These are phyloP conservation scores for Mycena galopus DNA, from an alignment of 768 basidiomycete species.

Conservation along the genomic window DNA sequence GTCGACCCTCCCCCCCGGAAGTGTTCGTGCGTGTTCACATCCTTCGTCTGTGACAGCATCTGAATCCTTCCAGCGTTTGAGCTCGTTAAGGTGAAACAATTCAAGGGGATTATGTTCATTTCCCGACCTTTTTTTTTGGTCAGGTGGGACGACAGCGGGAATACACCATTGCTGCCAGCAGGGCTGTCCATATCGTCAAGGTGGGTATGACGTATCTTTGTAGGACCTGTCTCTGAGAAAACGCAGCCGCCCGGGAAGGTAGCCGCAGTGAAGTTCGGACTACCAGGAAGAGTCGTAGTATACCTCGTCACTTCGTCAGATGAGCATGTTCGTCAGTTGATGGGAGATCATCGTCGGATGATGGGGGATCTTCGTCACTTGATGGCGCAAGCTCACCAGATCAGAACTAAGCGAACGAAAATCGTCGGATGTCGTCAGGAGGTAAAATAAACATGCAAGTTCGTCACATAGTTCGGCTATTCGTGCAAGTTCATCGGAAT, in stretches of 20 bases:
- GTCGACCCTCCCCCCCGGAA: conserved; percentile 88
- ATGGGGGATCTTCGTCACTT: too few species aligned
- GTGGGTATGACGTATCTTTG: background rate
- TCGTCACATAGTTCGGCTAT: too few species aligned
- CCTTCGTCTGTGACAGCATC: conserved; percentile 2
- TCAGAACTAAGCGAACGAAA: too few species aligned
- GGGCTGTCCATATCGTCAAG: conserved; percentile 76
- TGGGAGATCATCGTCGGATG: too few species aligned
- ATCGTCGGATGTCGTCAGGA: too few species aligned
- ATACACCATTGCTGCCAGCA: conserved; percentile 88
- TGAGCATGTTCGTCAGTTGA: too few species aligned
- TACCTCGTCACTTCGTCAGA: too few species aligned
- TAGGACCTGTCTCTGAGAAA: background rate
- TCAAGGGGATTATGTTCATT: background rate
- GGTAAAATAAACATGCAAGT: too few species aligned
- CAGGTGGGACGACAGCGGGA: conserved; percentile 93
- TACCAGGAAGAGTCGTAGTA: too few species aligned
- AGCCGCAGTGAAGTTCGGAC: conserved; percentile 66
- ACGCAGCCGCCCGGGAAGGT: conserved; percentile 76
- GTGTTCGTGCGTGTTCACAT: conserved; percentile 79
- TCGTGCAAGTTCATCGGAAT: too few species aligned
- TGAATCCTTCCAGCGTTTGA: conserved; percentile 77
- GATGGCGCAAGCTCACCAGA: too few species aligned
- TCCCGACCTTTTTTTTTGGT: conserved; percentile 17
- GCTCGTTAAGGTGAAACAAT: conserved; percentile 84